Base-by-base conservation (phyloP, 352 stramenopile species). In the Peronospora tabacina region DNA sequence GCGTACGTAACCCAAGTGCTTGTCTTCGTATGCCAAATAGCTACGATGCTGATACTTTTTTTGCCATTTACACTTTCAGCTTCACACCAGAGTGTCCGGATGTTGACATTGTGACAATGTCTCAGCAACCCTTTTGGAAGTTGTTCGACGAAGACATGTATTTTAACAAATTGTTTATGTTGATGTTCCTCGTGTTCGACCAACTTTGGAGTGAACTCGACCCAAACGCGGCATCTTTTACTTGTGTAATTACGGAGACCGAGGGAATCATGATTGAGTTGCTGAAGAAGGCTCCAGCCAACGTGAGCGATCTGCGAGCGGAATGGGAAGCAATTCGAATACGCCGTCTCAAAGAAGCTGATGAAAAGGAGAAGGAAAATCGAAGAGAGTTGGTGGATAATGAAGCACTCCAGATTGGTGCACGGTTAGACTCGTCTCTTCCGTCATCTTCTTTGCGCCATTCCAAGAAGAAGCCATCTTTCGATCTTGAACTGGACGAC, bases 81-180 rank as follows among this genome's bases (percentile, higher is more conserved):
- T 65, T 74, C 16, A 68, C 55, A n/a, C 66, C 75, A 8, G 72
- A 85, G 37, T 48, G 81, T 32, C 63, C 74, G 0, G 72, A 68
- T 12, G 80, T 93, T 36, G 82, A 93, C 49, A 83, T 90, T 22
- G 68, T 88, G 8, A 60, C 76, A 28, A 68, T 93, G 37, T 90
- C 82, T 1, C 52, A 82, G 33, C 77, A 93, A 44, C 82, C 82
- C 15, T 90, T 87, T 43, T 93, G 82, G 82, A 67, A 90, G 35
- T 52, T 93, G 7, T 85, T 93, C 57, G 75, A 87, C 19, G 82
- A 93, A 49, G 74, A 87, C 9, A 62, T 62, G 28, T 87, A 84
- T 50, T 90, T 93, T 43, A 62, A 74, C 45, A 88, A 88, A 46
- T 49, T 90, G 7, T 93, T 93, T 46, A 64, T 68, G 46, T 61